These are phyloP conservation scores for Artemisia annua DNA, from an alignment of 129 eudicot species.

Conservation along the genomic window DNA sequence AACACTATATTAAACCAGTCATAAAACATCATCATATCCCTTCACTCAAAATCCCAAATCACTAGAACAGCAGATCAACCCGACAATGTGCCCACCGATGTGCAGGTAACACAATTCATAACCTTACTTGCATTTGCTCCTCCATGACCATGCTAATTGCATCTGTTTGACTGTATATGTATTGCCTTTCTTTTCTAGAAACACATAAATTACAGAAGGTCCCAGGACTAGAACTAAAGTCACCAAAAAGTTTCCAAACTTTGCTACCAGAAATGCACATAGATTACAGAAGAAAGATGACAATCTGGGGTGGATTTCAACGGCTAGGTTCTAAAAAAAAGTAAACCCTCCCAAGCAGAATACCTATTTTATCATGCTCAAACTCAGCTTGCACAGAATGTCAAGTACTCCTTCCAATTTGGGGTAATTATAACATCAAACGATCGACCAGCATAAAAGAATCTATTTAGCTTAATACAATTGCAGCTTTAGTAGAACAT, in stretches of 20 bases:
- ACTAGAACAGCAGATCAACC: not conserved
- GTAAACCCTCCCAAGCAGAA: not conserved
- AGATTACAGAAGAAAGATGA: not conserved
- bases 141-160: not conserved
- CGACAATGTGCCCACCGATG: too few relatives aligned
- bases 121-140: not conserved
- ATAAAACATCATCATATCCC: too few relatives aligned
- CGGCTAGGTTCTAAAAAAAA: not conserved
- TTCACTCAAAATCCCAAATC: not conserved
- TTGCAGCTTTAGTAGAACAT: slow-evolving; percentile 4
- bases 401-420: not conserved
- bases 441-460: not conserved
- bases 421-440: not conserved
- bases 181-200: not conserved
- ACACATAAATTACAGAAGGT: not conserved
- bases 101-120: too few relatives aligned
- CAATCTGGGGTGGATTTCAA: not conserved
- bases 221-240: too few relatives aligned
- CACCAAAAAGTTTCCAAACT: too few relatives aligned
- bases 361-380: slow-evolving; percentile 13
- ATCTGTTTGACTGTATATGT: not conserved
- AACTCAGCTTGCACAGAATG: not conserved
- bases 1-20: too few relatives aligned
- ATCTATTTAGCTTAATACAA: not conserved
- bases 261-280: not conserved